Conservation (phyloP, 257 asterid species). For the Cordia subcordata region DNA sequence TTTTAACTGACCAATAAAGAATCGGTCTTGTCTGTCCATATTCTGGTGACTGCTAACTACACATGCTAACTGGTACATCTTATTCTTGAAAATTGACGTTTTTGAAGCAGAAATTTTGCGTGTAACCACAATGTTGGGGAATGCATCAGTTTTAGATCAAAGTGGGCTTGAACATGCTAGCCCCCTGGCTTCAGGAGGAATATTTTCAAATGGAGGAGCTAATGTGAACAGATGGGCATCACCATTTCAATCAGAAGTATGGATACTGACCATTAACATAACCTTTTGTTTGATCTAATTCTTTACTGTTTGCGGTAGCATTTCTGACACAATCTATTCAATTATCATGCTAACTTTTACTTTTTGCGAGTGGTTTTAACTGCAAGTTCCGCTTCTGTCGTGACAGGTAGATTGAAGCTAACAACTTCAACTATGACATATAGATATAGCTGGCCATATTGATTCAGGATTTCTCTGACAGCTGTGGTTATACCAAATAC, state of each 20-base stretch:
- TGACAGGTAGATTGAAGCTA: conserved; percentile 58
- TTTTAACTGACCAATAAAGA: conserved; percentile 50
- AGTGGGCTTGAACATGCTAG: conserved; percentile 98
- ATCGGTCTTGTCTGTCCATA: conserved; percentile 56
- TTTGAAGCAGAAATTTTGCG: conserved; percentile 99
- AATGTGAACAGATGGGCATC: conserved; percentile 97
- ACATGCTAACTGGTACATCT: conserved; percentile 97
- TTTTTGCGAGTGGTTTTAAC: conserved; percentile 23
- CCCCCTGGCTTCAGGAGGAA: conserved; percentile 99
- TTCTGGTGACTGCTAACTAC: conserved; percentile 80
- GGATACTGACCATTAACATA: conserved; percentile 99
- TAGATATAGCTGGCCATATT: conserved; percentile 25
- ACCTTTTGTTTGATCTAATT: conserved; percentile 73
- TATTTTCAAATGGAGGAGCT: conserved; percentile 98
- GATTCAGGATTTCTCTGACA: conserved; percentile 6
- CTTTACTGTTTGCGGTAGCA: conserved; percentile 40
- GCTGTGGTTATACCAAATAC: conserved; percentile 15
- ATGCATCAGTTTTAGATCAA: conserved; percentile 98
- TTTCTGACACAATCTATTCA: conserved; percentile 27
- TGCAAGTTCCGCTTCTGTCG: conserved; percentile 29
- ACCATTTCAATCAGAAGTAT: conserved; percentile 99
- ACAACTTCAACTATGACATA: conserved; percentile 35
- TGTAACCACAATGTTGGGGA: conserved; percentile 99
- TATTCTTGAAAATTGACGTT: conserved; percentile 98
- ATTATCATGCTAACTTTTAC: conserved; percentile 35